Base-by-base conservation (phyloP, 805 yeast genomes). In the Starmera caribaea region DNA sequence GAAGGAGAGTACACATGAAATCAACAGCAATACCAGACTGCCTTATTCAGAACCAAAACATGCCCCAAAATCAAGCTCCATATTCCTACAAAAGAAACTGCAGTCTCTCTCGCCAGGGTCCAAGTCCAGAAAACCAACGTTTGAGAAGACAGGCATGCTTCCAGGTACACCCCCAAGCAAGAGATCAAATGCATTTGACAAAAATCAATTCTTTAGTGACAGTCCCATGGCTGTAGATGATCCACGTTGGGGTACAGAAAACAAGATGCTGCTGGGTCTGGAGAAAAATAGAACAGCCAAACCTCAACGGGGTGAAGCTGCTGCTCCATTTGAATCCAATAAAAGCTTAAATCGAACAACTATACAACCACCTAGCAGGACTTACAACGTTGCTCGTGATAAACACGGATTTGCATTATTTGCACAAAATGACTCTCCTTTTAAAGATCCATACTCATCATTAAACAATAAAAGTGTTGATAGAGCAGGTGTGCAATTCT, bases 141-240 rank as follows among this genome's bases (percentile, higher is more conserved):
- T 30, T n/a, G 14, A 30, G 7, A 33, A 24, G 13, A 34, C 15
- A 3, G 16, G 38, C 11, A 11, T 24, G 3, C 13, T 37, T 10
- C 4, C 26, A 21, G 26, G 26, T 21, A 21, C 26, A 21, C 21
- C 41, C 2, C 26, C 45, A 14, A 32, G 16, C 7, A 41, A 40
- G 36, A 39, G 36, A 16, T 8, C 24, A 12, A n/a, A 12, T 14
- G 30, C 35, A 1, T 44, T 48, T 35, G 41, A 51, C 30, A 45
- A 34, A 31, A 30, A 45, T 34, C 41, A 44, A 1, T 49, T 46
- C 36, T 51, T 48, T 36, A 37, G 30, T 28, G 46, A 47, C 30
- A 16, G 43, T 2, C 54, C 54, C 8, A 35, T 49, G 42, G 42
- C 53, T 3, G 54, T 49, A 2, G 45, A 48, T 36, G 55, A 51